phyloP scores from a whole-genome alignment of 352 stramenopile genomes.

The Pythium myriotylum region DNA sequence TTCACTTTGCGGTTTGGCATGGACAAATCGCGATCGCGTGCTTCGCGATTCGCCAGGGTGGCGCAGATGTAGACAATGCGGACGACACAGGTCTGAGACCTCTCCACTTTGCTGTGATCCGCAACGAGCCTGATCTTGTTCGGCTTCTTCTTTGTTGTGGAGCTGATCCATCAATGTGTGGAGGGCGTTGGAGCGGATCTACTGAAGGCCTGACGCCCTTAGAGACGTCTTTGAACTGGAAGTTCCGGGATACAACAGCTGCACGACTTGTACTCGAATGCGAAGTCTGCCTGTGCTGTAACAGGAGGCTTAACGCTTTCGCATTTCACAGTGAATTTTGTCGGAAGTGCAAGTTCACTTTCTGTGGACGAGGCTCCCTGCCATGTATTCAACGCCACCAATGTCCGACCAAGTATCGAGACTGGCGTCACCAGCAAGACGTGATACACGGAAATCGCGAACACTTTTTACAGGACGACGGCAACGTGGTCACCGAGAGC shows the following conservation, averaged over 20 bases:
- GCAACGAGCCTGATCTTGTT: slow-evolving; percentile 76
- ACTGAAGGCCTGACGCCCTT: slow-evolving; percentile 48
- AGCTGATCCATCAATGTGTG: slow-evolving; percentile 34
- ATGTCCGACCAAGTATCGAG: slow-evolving; percentile 42
- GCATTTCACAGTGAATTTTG: slow-evolving; percentile 57
- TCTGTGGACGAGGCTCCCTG: slow-evolving; percentile 45
- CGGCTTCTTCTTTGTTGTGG: slow-evolving; percentile 65
- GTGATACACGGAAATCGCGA: neutral
- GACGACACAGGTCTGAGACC: slow-evolving; percentile 74
- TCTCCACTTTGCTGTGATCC: slow-evolving; percentile 77
- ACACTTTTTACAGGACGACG: neutral
- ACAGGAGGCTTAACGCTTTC: slow-evolving; percentile 67
- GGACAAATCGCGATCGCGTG: slow-evolving; percentile 55
- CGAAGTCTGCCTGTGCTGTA: slow-evolving; percentile 84
- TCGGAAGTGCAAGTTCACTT: slow-evolving; percentile 53
- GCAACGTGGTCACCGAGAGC: neutral
- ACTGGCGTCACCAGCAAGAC: neutral
- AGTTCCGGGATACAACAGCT: slow-evolving; percentile 65
- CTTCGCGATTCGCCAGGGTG: slow-evolving; percentile 64
- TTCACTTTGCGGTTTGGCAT: slow-evolving; percentile 80
- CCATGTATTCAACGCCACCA: slow-evolving; percentile 70
- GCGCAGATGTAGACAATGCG: slow-evolving; percentile 68
- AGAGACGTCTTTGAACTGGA: slow-evolving; percentile 64
- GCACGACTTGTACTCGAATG: slow-evolving; percentile 63
- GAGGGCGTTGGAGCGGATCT: slow-evolving; percentile 42